A percentile compares a stretch with the other conserved stretches of the same genome.
Evolutionary conservation across 345 rosid genomes (phyloP).

Genomic region (Corchorus capsularis): DNA sequence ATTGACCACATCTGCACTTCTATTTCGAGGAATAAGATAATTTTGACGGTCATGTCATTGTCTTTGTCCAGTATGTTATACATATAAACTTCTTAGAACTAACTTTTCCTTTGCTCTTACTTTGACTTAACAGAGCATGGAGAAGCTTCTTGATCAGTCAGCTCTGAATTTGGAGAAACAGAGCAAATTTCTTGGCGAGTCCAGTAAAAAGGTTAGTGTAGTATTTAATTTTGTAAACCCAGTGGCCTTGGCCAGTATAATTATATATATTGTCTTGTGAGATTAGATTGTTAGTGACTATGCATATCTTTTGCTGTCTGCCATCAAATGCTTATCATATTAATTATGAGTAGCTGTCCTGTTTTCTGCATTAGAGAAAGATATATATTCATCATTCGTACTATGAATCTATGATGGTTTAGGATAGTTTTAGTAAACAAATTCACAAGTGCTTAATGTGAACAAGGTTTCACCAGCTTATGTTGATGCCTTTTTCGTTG

Average conservation of each 20-base stretch:
- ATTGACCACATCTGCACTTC: not conserved
- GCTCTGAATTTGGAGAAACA: slow-evolving; percentile 20
- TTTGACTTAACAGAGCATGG: slow-evolving; percentile 50
- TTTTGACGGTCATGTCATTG: not conserved
- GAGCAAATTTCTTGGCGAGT: slow-evolving; percentile 21
- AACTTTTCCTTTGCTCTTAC: not conserved
- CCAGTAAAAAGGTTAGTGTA: slow-evolving; percentile 42
- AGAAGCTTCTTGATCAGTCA: slow-evolving; percentile 41
- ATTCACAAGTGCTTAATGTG: not conserved
- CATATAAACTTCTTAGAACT: slow-evolving; percentile 2
- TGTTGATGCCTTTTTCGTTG: not conserved
- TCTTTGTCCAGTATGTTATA: not conserved
- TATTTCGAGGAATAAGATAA: not conserved
- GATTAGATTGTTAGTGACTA: not conserved
- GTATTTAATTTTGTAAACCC: not conserved
- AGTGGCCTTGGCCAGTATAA: not conserved
- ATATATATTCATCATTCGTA: slow-evolving; percentile 7
- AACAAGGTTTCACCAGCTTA: not conserved
- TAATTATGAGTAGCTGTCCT: not conserved
- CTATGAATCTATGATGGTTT: not conserved
- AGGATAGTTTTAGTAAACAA: not conserved
- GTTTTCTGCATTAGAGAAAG: not conserved
- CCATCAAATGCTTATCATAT: not conserved
- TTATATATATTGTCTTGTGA: not conserved
- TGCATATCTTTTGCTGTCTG: not conserved